A percentile compares a stretch with the other conserved stretches of the same genome.
Evolutionary conservation across 176 grass and related monocot genomes (phyloP).

Genomic region (Phoenix roebelenii): DNA sequence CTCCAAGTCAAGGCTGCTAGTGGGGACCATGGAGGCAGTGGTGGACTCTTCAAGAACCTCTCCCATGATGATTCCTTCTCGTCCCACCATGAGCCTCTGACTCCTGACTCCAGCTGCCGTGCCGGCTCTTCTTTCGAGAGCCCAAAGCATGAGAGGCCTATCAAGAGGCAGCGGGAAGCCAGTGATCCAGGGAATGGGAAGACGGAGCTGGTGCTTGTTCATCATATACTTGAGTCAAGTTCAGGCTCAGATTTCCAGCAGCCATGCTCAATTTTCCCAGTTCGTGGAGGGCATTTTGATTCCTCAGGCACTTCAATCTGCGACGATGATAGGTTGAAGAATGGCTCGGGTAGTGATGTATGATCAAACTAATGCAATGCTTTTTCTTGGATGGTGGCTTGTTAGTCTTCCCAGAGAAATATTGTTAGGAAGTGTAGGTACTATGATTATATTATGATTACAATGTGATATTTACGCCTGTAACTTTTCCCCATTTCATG

Average conservation of each 20-base stretch:
- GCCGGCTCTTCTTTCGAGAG: conserved; percentile 38
- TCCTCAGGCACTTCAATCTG: conserved; percentile 1
- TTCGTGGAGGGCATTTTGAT: neutral
- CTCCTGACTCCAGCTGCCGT: conserved; percentile 67
- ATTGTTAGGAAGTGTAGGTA: too few relatives aligned
- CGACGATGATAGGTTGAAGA: conserved; percentile 1
- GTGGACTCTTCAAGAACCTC: conserved; percentile 31
- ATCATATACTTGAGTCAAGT: conserved; percentile 65
- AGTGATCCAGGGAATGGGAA: conserved; percentile 22
- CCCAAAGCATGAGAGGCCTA: conserved; percentile 43
- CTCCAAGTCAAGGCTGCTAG: conserved; percentile 33
- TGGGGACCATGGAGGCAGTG: conserved; percentile 22
- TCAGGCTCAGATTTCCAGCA: conserved; percentile 58
- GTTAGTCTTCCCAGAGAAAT: too few relatives aligned
- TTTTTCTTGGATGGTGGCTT: neutral
- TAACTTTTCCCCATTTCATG: too few relatives aligned
- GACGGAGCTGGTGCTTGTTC: conserved; percentile 35
- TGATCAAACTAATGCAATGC: conserved; percentile 11
- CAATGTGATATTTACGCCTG: too few relatives aligned
- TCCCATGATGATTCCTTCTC: conserved; percentile 39
- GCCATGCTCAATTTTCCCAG: conserved; percentile 5
- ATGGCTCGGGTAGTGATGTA: conserved; percentile 20
- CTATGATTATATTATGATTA: too few relatives aligned
- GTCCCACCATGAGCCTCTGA: conserved; percentile 39
- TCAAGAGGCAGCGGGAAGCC: conserved; percentile 33